These are phyloP conservation scores for Typha latifolia DNA, from an alignment of 176 grass and related monocot genomes.

Conservation along the genomic window DNA sequence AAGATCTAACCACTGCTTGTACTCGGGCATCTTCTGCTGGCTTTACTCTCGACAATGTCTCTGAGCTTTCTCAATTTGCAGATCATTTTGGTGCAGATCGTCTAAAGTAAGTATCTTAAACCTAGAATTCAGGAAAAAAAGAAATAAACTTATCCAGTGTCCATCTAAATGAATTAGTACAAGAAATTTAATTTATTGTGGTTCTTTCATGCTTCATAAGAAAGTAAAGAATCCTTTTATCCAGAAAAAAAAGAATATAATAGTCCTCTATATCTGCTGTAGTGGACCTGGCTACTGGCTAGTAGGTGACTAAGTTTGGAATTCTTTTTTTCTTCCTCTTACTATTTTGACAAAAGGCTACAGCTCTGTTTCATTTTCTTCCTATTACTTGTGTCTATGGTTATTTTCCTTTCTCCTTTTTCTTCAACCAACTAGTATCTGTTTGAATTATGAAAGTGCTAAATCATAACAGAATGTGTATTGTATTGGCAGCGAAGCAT, in stretches of 20 bases:
- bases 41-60: slow-evolving; percentile 52
- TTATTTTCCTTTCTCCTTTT: slow-evolving; percentile 23
- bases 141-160: neutral
- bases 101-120: slow-evolving; percentile 44
- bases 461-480: slow-evolving; percentile 19
- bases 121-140: neutral
- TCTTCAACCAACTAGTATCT: slow-evolving; percentile 15
- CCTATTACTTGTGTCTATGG: neutral
- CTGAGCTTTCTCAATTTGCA: slow-evolving; percentile 72
- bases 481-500: slow-evolving; percentile 56
- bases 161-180: too few relatives aligned
- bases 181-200: too few relatives aligned
- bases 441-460: slow-evolving; percentile 20
- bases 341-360: too few relatives aligned
- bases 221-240: too few relatives aligned
- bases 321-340: too few relatives aligned
- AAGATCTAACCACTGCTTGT: slow-evolving; percentile 73
- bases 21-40: slow-evolving; percentile 72
- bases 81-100: slow-evolving; percentile 66
- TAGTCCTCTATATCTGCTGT: too few relatives aligned
- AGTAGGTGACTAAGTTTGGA: too few relatives aligned
- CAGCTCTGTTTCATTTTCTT: neutral
- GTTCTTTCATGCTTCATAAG: too few relatives aligned
- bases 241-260: too few relatives aligned
- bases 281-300: too few relatives aligned